Base-by-base conservation (phyloP, 2,329 filamentous ascomycete species). In the Neonectria neomacrospora region DNA sequence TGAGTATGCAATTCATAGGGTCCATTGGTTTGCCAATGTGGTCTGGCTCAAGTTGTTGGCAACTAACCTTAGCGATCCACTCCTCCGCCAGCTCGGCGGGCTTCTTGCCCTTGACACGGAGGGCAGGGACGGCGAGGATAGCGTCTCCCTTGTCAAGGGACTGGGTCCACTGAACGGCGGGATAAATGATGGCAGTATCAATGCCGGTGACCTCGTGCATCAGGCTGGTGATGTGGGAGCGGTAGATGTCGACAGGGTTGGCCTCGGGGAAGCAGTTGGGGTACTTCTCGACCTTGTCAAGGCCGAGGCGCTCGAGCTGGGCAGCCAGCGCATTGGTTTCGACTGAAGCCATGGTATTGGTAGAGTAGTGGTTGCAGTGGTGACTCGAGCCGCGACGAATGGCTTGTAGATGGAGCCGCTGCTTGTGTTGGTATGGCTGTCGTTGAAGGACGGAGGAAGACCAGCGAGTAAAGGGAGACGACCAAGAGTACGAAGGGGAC, bases 101-200 rank as follows among this genome's bases (percentile, higher is more conserved):
- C 76, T 91, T 91, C 77, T 84, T 84, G 67, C 89, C 89, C 80
- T 91, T 95, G 73, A 95, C 80, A 65, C 93, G 86, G 67, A 97
- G 85, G n/a, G 92, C 91, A 16, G 93, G 91, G 9, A 93, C 88
- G 9, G 93, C 90, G 50, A 97, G 80, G 56, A 92, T 86, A 71
- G 96, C 80, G 79, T 97, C 93, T 51, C 93, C 93, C 82, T 94
- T 93, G 68, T 96, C 93, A 22, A 94, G 83, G 39, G 90, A 88
- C 66, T 88, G 83, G 5, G 93, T 95, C 91, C 92, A 95, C 80
- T 91, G 87, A 44, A 97, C 81, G 39, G 88, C 88, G 26, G 88
- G 87, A 80, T 92, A 94, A 75, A 96, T 90, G 71, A 93, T 88
- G 57, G 85, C 82, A 34, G 84, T 77, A 61, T 92, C 90, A 28